phyloP scores from a whole-genome alignment of 1,284 basidiomycete species.

The Tilletia caries region DNA sequence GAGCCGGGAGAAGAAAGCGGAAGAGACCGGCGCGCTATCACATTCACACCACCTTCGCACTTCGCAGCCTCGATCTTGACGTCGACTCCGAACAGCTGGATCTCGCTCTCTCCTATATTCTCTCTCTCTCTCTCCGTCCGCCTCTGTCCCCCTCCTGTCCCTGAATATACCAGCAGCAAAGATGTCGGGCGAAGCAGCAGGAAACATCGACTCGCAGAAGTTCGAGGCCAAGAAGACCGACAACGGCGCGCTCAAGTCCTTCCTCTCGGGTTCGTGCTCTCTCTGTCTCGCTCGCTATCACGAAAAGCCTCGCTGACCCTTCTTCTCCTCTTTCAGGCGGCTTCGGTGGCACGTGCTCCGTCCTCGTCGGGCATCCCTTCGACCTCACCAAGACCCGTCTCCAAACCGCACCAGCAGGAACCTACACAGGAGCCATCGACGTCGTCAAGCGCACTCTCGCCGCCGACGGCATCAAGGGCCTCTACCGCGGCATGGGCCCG shows the following conservation, averaged over 20 bases:
- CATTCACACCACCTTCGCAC: too few species aligned
- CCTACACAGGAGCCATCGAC: constrained; percentile 88
- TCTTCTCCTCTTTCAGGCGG: constrained; percentile 62
- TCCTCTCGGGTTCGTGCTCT: constrained; percentile 32
- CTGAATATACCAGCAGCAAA: neutral
- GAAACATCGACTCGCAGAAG: constrained; percentile 21
- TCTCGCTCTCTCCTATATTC: neutral
- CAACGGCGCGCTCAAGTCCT: constrained; percentile 50
- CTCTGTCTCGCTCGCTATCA: neutral
- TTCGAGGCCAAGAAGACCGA: constrained; percentile 42
- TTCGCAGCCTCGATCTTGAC: too few species aligned
- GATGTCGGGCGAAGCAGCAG: constrained; percentile 13
- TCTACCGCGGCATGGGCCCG: constrained; percentile 95
- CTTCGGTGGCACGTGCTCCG: constrained; percentile 79
- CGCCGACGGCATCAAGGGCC: constrained; percentile 78
- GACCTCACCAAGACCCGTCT: constrained; percentile 89
- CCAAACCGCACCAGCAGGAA: constrained; percentile 85
- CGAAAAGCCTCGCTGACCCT: neutral
- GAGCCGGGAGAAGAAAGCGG: neutral
- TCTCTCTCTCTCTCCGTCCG: neutral
- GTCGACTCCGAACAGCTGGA: neutral
- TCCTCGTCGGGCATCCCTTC: constrained; percentile 93
- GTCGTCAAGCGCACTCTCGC: constrained; percentile 86
- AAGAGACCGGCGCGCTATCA: neutral
- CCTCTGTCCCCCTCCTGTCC: neutral